phyloP scores from a whole-genome alignment of 257 asterid genomes.

The Plectranthus barbatus region DNA sequence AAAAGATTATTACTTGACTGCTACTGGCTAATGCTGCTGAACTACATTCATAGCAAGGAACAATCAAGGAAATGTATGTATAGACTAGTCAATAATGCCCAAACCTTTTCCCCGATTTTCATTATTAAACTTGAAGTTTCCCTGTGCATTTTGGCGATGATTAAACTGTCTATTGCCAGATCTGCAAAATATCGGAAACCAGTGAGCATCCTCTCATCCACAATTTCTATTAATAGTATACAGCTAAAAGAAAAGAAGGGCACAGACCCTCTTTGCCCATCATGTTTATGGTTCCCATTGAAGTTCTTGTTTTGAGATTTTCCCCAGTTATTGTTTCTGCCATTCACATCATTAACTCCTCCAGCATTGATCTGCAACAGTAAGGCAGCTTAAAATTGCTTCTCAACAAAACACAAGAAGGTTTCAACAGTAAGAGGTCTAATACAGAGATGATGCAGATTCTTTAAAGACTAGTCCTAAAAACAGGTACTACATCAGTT shows the following conservation, averaged over 20 bases:
- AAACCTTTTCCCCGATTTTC: constrained; percentile 50
- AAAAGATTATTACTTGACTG: background rate
- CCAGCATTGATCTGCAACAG: constrained; percentile 46
- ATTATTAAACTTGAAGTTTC: constrained; percentile 42
- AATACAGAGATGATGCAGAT: background rate
- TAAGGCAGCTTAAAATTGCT: constrained; percentile 17
- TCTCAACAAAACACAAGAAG: background rate
- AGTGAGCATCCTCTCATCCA: constrained; percentile 6
- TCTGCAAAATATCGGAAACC: constrained; percentile 27
- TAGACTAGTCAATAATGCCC: constrained; percentile 2
- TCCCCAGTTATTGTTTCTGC: constrained; percentile 34
- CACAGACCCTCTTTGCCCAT: constrained; percentile 39
- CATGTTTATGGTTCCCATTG: constrained; percentile 32
- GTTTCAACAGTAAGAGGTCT: background rate
- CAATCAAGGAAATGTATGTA: background rate
- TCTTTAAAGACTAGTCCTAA: too few species aligned
- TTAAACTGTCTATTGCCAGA: constrained; percentile 34
- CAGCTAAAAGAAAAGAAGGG: background rate
- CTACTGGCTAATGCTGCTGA: background rate
- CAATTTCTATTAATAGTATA: background rate
- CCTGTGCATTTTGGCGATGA: constrained; percentile 33
- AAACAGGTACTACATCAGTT: too few species aligned
- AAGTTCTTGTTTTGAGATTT: constrained; percentile 39
- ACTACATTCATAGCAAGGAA: background rate
- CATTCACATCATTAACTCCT: constrained; percentile 27